Conservation (phyloP, 1,284 basidiomycete species). For the Coriolopsis trogii region DNA sequence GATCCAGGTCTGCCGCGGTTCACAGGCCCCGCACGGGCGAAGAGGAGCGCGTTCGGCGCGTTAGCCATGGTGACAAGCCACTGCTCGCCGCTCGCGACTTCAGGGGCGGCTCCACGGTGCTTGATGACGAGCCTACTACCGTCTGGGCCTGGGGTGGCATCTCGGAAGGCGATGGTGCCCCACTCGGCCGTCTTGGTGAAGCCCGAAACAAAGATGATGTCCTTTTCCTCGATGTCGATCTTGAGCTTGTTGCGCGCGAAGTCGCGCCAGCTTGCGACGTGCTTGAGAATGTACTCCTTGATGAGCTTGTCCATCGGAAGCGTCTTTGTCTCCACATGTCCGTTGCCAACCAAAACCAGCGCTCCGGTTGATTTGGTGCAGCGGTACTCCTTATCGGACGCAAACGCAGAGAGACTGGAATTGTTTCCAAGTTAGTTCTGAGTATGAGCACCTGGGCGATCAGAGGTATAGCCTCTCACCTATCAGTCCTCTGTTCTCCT, state of each 20-base stretch:
- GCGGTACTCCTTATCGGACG: neutral
- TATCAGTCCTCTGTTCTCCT: neutral
- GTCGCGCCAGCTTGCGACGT: slow-evolving; percentile 1
- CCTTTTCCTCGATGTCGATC: slow-evolving; percentile 5
- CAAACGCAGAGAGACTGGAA: neutral
- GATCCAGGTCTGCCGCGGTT: no score
- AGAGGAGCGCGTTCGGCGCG: neutral
- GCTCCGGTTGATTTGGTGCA: slow-evolving; percentile 7
- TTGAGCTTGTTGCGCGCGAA: neutral
- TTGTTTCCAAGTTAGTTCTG: neutral
- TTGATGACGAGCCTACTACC: neutral
- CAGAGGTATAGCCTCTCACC: neutral
- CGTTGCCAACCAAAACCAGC: slow-evolving; percentile 5
- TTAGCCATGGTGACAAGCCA: neutral
- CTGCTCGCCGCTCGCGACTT: neutral
- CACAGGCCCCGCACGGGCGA: neutral
- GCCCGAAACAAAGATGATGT: slow-evolving; percentile 23
- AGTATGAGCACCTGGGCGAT: neutral
- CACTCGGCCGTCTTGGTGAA: slow-evolving; percentile 20
- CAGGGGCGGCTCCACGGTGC: neutral
- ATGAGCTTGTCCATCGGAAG: neutral
- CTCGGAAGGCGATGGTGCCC: slow-evolving; percentile 12
- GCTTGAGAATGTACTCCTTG: neutral
- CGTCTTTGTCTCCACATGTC: neutral
- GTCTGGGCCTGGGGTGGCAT: no score